Evolutionary conservation across 352 stramenopile species (phyloP).

Genomic region (Globisporangium perplexum): DNA sequence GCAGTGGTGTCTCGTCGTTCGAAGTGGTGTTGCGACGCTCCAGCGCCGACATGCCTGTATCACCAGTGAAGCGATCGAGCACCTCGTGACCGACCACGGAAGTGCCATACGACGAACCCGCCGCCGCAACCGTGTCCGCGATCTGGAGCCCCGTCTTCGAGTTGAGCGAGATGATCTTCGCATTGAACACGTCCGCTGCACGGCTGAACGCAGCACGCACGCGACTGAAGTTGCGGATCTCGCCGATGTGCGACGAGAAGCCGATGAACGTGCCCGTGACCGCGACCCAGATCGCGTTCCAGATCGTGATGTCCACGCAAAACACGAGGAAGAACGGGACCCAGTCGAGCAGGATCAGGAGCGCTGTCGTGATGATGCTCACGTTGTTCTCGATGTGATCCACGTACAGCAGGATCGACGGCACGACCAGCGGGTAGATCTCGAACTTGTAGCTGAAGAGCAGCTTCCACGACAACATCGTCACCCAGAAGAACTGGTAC

Average conservation of each 20-base stretch:
- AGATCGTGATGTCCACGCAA: constrained; percentile 98
- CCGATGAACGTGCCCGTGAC: constrained; percentile 95
- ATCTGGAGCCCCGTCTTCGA: constrained; percentile 76
- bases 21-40: neutral
- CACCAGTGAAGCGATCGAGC: constrained; percentile 43
- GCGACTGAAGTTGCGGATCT: constrained; percentile 92
- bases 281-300: constrained; percentile 96
- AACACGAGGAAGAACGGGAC: constrained; percentile 97
- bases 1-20: constrained; percentile 57
- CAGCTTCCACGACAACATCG: constrained; percentile 94
- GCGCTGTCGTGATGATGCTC: constrained; percentile 73
- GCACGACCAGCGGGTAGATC: constrained; percentile 93
- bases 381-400: constrained; percentile 93
- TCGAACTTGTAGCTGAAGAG: constrained; percentile 99
- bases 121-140: constrained; percentile 18
- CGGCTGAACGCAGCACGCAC: constrained; percentile 84
- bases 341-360: constrained; percentile 96
- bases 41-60: constrained; percentile 17
- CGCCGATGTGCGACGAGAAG: constrained; percentile 95
- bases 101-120: constrained; percentile 36
- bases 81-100: constrained; percentile 44
- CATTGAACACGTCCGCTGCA: constrained; percentile 82
- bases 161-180: constrained; percentile 71
- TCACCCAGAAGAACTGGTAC: constrained; percentile 95
- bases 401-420: constrained; percentile 94